Evolutionary conservation across 164 flowering plant genomes (phyloP).

Genomic region (Houttuynia cordata): DNA sequence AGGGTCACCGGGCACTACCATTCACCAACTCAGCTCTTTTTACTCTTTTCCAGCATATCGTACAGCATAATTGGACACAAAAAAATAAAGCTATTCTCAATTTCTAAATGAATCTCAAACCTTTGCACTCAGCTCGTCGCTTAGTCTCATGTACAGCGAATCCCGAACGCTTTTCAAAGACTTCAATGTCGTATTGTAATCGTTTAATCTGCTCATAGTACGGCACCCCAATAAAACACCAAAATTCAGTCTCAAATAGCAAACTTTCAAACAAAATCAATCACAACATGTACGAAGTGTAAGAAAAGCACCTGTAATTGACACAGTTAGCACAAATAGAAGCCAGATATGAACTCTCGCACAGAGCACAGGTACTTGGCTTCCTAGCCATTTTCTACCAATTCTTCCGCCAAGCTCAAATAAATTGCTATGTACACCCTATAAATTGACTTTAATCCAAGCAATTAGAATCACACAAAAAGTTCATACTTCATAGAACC

Average conservation of each 20-base stretch:
- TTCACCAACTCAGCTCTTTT: too few relatives aligned
- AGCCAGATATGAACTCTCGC: constrained; percentile 56
- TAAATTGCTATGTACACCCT: too few relatives aligned
- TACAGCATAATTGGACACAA: background rate
- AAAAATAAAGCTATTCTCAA: background rate
- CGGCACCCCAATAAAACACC: background rate
- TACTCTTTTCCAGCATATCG: too few relatives aligned
- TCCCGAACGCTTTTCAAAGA: constrained; percentile 55
- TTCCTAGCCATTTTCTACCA: constrained; percentile 25
- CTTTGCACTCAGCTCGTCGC: constrained; percentile 62
- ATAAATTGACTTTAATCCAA: too few relatives aligned
- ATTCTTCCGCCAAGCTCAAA: background rate
- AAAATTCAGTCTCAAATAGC: background rate
- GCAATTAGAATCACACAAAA: too few relatives aligned
- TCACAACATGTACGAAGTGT: background rate
- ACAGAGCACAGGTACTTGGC: constrained; percentile 40
- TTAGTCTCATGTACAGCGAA: constrained; percentile 40
- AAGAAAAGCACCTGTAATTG: constrained; percentile 41
- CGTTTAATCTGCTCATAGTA: constrained; percentile 48
- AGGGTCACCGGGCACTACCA: too few relatives aligned
- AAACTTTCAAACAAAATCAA: background rate
- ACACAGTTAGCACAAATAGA: constrained; percentile 65
- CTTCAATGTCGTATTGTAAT: constrained; percentile 41
- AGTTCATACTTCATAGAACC: too few relatives aligned
- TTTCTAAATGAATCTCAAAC: constrained; percentile 22